Evolutionary conservation across 1,284 basidiomycete species (phyloP), one percentile per base, ranked within the genome.

Genomic region (Singerocomus rubriflavus): DNA sequence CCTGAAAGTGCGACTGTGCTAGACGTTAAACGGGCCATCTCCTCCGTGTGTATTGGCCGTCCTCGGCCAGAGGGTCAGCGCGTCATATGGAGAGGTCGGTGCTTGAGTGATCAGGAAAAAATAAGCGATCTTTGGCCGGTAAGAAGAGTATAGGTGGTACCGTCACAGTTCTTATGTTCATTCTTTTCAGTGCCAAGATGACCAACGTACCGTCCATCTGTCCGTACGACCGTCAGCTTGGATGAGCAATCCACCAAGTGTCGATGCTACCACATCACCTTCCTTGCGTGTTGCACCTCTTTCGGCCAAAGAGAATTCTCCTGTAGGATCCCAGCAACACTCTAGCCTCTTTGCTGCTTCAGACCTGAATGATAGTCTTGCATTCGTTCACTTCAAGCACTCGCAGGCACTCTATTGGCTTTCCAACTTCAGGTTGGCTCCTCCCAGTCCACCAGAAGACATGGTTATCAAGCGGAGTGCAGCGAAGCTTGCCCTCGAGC

Each of bases 161-260:
- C 31, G 25, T 40, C 51, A 45, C 52, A 46, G 36, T 44, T 46
- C 43, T 55, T 44, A 56, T 29, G 17, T 54, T 37, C n/a, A n/a
- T 7, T 43, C 5, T 40, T 40, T 54, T 25, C 57, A 88, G 88
- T 71, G 71, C 45, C 69, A 71, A 29, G 75, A 79, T 48, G 82
- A 83, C 44, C 74, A 78, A 39, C 79, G 78, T 42, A 75, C 83
- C 50, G 71, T 91, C 27, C 88, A 89, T 67, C 74, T 91, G 27
- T 82, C 86, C 11, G 88, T 91, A 13, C 82, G 84, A 61, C 84
- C 86, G 17, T 83, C 83, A 29, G 84, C 84, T 44, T 91, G 88
- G 88, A 73, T 76, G 39, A 69, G 75, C 14, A 56, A 68, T 10
- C 81, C 84, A 34, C 73, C 82, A 63, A 50, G 63, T 60, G 52